These are phyloP conservation scores for Pulicaria dysenterica DNA, from an alignment of 129 eudicot species.

Conservation along the genomic window DNA sequence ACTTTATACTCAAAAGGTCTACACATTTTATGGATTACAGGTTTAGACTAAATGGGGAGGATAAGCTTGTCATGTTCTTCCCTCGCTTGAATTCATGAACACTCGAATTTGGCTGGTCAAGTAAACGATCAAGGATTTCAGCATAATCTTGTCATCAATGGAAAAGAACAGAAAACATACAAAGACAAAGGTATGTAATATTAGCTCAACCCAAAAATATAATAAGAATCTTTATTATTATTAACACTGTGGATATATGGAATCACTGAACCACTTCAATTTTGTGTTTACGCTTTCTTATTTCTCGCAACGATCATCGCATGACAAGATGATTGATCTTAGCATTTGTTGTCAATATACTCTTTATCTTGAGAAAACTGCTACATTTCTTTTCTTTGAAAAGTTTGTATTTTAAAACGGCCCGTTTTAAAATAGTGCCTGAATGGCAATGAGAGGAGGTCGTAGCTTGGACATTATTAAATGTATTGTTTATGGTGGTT, in stretches of 20 bases:
- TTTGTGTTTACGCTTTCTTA: too few species aligned
- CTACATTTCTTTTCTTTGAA: too few species aligned
- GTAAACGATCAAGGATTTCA: slow-evolving; percentile 26
- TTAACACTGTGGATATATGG: too few species aligned
- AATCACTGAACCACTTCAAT: too few species aligned
- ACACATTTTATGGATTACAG: slow-evolving; percentile 13
- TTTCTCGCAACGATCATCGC: too few species aligned
- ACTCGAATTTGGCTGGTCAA: slow-evolving; percentile 31
- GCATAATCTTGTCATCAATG: slow-evolving; percentile 28
- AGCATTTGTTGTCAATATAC: too few species aligned
- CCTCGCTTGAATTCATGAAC: slow-evolving; percentile 23
- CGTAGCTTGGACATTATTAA: slow-evolving; percentile 62
- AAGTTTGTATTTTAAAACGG: too few species aligned
- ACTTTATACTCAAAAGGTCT: too few species aligned
- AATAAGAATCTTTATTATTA: too few species aligned
- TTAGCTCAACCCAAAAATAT: too few species aligned
- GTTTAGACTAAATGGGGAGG: slow-evolving; percentile 37
- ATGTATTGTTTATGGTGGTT: slow-evolving; percentile 87
- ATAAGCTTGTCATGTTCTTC: slow-evolving; percentile 21
- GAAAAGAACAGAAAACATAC: slow-evolving; percentile 32
- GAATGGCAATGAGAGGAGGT: slow-evolving; percentile 38
- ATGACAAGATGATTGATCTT: too few species aligned
- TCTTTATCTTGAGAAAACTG: too few species aligned
- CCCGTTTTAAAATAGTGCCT: slow-evolving; percentile 8
- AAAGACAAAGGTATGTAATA: slow-evolving; percentile 38